Percentiles rank a stretch among this genome's conserved stretches.
Conservation (phyloP, 441 rosid species). For the Eutrema salsugineum region DNA sequence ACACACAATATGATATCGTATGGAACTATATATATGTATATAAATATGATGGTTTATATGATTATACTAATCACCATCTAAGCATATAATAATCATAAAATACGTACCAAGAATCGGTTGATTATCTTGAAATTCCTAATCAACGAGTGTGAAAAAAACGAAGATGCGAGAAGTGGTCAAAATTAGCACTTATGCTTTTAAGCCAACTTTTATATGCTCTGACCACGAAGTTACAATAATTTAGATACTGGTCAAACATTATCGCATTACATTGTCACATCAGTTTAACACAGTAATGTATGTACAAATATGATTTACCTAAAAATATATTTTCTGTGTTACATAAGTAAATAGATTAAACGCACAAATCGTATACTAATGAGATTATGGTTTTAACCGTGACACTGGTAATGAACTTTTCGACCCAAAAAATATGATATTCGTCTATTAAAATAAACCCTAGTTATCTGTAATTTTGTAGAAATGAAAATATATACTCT, state of each 20-base stretch:
- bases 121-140: not conserved
- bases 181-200: not conserved
- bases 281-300: not conserved
- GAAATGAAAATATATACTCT: too few species aligned
- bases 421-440: too few species aligned
- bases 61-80: not conserved
- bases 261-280: not conserved
- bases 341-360: not conserved
- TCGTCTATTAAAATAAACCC: too few species aligned
- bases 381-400: not conserved
- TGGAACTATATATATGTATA: not conserved
- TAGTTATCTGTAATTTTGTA: too few species aligned
- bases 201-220: slow-evolving; percentile 3
- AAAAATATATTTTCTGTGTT: not conserved
- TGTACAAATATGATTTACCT: not conserved
- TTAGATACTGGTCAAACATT: not conserved
- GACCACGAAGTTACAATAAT: not conserved
- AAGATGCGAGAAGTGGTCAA: slow-evolving; percentile 17
- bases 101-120: not conserved
- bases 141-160: not conserved
- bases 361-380: not conserved
- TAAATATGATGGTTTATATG: not conserved
- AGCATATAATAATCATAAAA: not conserved
- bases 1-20: not conserved
- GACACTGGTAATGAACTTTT: not conserved